A percentile compares a stretch with the other conserved stretches of the same genome.
Conservation (phyloP, 768 basidiomycete genomes). For the Mycena indigotica region DNA sequence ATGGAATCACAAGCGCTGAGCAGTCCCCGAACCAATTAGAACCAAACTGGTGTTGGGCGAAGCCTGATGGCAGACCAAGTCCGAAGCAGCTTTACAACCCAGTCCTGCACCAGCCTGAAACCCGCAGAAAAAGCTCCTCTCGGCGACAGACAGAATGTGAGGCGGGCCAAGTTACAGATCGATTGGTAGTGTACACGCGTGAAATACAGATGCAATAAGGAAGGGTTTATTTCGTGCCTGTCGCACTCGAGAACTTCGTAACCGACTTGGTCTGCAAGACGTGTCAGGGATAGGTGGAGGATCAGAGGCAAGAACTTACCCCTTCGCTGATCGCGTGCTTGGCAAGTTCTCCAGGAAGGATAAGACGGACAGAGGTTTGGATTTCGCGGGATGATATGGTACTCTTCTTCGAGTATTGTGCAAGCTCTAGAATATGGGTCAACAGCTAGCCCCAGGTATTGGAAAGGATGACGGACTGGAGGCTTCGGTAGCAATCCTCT, state of each 20-base stretch:
- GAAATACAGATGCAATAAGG: background rate
- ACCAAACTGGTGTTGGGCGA: no score
- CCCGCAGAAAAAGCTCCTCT: no score
- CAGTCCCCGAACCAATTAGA: no score
- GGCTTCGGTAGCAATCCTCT: slow-evolving; percentile 87
- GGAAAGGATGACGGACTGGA: slow-evolving; percentile 63
- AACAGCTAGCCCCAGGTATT: background rate
- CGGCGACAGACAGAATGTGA: no score
- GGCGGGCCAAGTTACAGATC: no score
- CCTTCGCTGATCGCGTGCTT: slow-evolving; percentile 73
- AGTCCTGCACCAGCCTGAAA: no score
- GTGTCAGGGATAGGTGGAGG: background rate
- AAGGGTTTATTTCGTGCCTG: slow-evolving; percentile 12
- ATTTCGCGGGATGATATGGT: slow-evolving; percentile 99
- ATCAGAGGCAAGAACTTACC: slow-evolving; percentile 5
- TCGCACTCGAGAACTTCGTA: slow-evolving; percentile 21
- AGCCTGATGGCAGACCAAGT: no score
- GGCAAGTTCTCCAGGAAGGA: slow-evolving; percentile 93
- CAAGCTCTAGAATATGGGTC: slow-evolving; percentile 65
- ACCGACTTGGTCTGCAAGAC: slow-evolving; percentile 16
- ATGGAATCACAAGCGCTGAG: no score
- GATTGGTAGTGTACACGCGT: background rate
- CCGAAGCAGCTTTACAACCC: no score
- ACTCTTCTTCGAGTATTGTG: slow-evolving; percentile 96
- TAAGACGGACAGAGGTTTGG: slow-evolving; percentile 94